Evolutionary conservation across 805 yeast genomes (phyloP), one percentile per base, ranked within the genome.

Genomic region (Candida adriatica): DNA sequence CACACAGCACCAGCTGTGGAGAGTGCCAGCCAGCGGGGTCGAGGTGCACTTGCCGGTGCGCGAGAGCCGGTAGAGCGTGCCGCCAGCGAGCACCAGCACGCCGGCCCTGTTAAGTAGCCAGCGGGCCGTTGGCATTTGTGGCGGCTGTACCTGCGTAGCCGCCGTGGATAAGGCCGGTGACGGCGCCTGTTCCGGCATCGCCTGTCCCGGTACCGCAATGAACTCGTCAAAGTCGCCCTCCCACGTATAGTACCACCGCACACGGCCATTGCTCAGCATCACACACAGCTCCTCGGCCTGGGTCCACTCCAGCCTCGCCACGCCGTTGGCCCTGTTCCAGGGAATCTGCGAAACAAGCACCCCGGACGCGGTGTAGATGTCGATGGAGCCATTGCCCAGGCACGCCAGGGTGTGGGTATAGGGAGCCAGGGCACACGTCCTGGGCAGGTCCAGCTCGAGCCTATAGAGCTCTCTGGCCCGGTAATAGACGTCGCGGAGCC

Each of bases 401-500:
- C 21, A 11, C 10, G 43, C 43, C 8, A 38, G 31, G 24, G 43
- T 33, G 27, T 34, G 37, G 13, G 43, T 41, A 17, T n/a, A 16
- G 3, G 36, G 33, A 1, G 42, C 34, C 11, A 41, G 10, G 8
- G 38, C 33, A 5, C 34, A 32, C 8, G 30, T 8, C 16, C 13
- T 19, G n/a, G 37, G 41, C 18, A 31, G 16, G 9, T 31, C 38
- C 7, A 30, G 8, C 21, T 25, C 28, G 13, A 36, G 33, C n/a
- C 37, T 4, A 25, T 37, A 42, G 8, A 42, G 34, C 14, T 42
- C 46, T 3, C 42, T 22, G 3, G 33, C 18, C 13, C 46, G 34
- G 31, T 42, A 42, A 25, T 39, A 42, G 13, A 39, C 44, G 28
- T 42, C 46, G 9, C 34, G 17, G 10, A 42, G 36, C 3, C 46